Evolutionary conservation across 345 rosid genomes (phyloP).

Genomic region (Euphorbia lathyris): DNA sequence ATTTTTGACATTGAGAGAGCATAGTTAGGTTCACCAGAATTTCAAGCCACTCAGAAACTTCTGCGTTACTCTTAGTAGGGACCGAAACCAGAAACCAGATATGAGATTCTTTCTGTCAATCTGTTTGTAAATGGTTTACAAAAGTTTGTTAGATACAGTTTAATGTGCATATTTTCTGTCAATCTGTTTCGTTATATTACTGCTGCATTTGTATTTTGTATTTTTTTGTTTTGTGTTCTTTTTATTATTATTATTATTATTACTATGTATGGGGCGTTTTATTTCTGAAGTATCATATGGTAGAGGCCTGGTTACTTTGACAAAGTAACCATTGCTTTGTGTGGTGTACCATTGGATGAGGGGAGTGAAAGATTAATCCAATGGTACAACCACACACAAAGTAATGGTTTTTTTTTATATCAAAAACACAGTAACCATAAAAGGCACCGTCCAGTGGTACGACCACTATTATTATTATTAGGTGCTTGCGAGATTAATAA

Average conservation of each 20-base stretch:
- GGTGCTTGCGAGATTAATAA: too few species aligned
- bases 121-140: not conserved
- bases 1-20: constrained; percentile 18
- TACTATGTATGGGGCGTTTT: not conserved
- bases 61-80: not conserved
- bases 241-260: too few species aligned
- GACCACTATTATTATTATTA: not conserved
- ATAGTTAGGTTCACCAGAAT: constrained; percentile 1
- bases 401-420: too few species aligned
- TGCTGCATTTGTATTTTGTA: not conserved
- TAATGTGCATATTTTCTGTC: not conserved
- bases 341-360: too few species aligned
- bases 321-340: too few species aligned
- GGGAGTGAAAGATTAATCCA: too few species aligned
- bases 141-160: not conserved
- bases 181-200: not conserved
- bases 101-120: not conserved
- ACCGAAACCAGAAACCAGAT: not conserved
- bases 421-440: too few species aligned
- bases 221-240: not conserved
- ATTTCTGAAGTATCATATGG: not conserved
- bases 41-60: not conserved
- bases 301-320: too few species aligned
- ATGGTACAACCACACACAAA: too few species aligned
- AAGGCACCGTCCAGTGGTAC: too few species aligned